phyloP scores from a whole-genome alignment of 306 rosid genomes.

The Vicia villosa region DNA sequence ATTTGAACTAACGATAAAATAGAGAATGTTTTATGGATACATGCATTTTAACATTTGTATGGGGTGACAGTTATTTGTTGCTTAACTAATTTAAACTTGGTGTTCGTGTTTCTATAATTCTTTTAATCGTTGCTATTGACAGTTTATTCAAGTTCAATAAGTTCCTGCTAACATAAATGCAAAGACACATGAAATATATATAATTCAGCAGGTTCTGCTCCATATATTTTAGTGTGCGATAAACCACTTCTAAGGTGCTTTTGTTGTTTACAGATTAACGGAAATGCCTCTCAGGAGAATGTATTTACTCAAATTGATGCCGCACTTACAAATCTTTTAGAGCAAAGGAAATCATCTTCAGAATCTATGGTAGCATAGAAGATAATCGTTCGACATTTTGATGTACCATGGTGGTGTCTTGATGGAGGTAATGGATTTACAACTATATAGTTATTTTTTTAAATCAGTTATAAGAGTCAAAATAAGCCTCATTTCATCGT shows the following conservation, averaged over 20 bases:
- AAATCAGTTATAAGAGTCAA: constrained; percentile 7
- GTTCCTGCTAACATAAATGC: neutral
- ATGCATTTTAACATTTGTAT: neutral
- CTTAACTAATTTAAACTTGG: constrained; percentile 8
- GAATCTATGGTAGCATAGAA: constrained; percentile 59
- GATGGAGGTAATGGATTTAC: constrained; percentile 29
- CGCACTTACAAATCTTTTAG: constrained; percentile 54
- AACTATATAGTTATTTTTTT: constrained; percentile 9
- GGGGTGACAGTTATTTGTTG: constrained; percentile 14
- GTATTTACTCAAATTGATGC: constrained; percentile 75
- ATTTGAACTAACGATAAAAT: constrained; percentile 5
- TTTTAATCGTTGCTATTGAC: constrained; percentile 7
- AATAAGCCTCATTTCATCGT: constrained; percentile 4
- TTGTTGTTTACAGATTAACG: constrained; percentile 52
- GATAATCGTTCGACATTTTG: constrained; percentile 30
- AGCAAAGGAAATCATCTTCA: constrained; percentile 52
- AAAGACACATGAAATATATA: neutral
- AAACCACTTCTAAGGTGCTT: constrained; percentile 18
- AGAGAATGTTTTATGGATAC: neutral
- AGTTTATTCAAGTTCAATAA: constrained; percentile 8
- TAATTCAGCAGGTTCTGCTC: constrained; percentile 27
- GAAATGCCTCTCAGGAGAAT: constrained; percentile 60
- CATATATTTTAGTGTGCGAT: constrained; percentile 13
- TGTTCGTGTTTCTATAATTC: constrained; percentile 22
- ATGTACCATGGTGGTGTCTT: constrained; percentile 18